Percentiles rank a stretch among this genome's conserved stretches.
These are phyloP conservation scores for Boechera stricta DNA, from an alignment of 345 rosid genomes.

Conservation along the genomic window DNA sequence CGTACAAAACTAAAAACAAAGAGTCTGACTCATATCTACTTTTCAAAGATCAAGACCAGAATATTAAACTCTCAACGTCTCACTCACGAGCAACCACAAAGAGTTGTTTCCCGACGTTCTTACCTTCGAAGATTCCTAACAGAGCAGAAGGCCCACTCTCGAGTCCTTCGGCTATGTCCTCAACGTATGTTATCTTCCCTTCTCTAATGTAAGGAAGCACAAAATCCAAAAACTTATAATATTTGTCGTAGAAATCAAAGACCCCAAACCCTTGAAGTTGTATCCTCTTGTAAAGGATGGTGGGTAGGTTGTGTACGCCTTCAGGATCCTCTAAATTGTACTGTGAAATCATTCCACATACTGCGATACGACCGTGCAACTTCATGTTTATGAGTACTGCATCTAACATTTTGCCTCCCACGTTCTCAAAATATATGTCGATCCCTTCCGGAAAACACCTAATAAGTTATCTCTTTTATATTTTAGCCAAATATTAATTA, in stretches of 20 bases:
- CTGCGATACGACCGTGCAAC: conserved; percentile 56
- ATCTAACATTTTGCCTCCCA: conserved; percentile 72
- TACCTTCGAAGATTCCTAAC: conserved; percentile 37
- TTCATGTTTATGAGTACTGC: conserved; percentile 67
- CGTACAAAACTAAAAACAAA: not conserved
- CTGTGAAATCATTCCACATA: conserved; percentile 61
- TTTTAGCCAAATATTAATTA: not conserved
- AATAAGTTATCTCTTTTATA: not conserved
- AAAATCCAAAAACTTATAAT: conserved; percentile 49
- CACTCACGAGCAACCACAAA: conserved; percentile 38
- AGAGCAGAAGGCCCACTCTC: conserved; percentile 46
- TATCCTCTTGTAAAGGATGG: conserved; percentile 40
- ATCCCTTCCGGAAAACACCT: conserved; percentile 69
- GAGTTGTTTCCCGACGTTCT: conserved; percentile 37
- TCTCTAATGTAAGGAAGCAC: conserved; percentile 50
- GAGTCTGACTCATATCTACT: not conserved
- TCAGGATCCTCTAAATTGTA: conserved; percentile 46
- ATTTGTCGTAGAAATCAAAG: conserved; percentile 41
- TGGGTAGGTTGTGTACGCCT: conserved; percentile 46
- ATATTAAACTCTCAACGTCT: not conserved
- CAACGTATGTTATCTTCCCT: conserved; percentile 51
- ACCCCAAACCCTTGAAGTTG: conserved; percentile 50
- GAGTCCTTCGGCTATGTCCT: conserved; percentile 57
- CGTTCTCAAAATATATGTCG: conserved; percentile 68
- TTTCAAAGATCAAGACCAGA: not conserved